Conservation (phyloP, 2,329 filamentous ascomycete genomes). For the Mycosphaerelloides madeirae region DNA sequence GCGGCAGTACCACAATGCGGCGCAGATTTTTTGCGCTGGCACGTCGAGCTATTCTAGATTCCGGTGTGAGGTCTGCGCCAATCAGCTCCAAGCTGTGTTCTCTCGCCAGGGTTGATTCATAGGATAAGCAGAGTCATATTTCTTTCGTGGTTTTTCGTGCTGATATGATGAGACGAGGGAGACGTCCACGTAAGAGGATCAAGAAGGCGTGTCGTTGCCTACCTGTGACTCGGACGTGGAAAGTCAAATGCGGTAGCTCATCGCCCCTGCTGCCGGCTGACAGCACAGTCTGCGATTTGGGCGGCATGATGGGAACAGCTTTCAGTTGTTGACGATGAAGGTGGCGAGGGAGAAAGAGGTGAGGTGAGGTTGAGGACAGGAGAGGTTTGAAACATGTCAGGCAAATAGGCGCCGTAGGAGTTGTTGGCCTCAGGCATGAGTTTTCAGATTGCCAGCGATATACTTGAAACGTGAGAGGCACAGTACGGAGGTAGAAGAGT, state of each 20-base stretch:
- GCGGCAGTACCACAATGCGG: too few species aligned
- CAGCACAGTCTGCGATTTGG: neutral
- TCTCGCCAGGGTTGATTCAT: too few species aligned
- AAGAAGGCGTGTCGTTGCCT: too few species aligned
- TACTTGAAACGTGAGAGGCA: too few species aligned
- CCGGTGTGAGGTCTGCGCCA: neutral
- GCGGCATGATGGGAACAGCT: neutral
- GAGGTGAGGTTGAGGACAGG: neutral
- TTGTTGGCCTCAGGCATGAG: neutral
- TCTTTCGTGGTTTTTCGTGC: too few species aligned
- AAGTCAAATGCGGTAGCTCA: neutral
- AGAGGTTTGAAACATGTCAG: constrained; percentile 2
- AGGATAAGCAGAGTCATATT: too few species aligned
- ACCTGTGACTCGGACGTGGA: neutral
- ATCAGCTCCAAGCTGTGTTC: constrained; percentile 1
- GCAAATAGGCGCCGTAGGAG: constrained; percentile 1
- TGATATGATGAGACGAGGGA: too few species aligned
- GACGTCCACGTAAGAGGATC: too few species aligned
- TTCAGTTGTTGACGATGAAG: neutral
- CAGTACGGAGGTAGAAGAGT: too few species aligned
- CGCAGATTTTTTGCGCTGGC: too few species aligned
- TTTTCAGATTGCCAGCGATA: too few species aligned
- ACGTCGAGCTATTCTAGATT: too few species aligned
- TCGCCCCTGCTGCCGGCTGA: neutral
- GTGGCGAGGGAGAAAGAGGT: neutral